Evolutionary conservation across 495 filamentous ascomycete genomes (phyloP).

Genomic region (Aspergillus biplanus): DNA sequence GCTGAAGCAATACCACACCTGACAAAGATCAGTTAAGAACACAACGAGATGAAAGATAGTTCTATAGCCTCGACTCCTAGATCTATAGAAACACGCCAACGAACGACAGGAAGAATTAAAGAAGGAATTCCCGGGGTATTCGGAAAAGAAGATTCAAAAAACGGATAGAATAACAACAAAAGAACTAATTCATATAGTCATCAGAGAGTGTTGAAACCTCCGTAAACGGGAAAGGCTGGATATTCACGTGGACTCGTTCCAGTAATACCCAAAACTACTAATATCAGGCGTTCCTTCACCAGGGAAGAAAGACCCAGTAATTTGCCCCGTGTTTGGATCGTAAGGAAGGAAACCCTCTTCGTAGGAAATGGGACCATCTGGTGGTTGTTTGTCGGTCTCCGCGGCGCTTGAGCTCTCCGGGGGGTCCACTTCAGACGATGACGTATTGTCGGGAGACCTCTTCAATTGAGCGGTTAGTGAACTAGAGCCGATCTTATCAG

Average conservation of each 20-base stretch:
- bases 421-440: slow-evolving; percentile 27
- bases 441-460: slow-evolving; percentile 24
- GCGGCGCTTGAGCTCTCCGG: slow-evolving; percentile 4
- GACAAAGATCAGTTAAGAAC: no score
- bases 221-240: not conserved
- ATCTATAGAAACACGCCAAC: no score
- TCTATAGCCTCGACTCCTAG: no score
- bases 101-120: no score
- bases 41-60: no score
- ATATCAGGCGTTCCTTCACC: slow-evolving; percentile 27
- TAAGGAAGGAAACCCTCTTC: slow-evolving; percentile 46
- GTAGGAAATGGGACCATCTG: slow-evolving; percentile 26
- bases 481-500: not conserved
- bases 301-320: slow-evolving; percentile 48
- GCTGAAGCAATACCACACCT: no score
- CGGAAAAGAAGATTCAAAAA: no score
- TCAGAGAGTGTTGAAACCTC: slow-evolving; percentile 6
- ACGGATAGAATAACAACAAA: no score
- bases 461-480: slow-evolving; percentile 1
- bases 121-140: no score
- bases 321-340: slow-evolving; percentile 44
- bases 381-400: slow-evolving; percentile 27
- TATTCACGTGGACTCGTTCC: not conserved
- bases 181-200: not conserved
- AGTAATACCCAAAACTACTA: slow-evolving; percentile 30